Percentiles rank a stretch among this genome's conserved stretches.
These are phyloP conservation scores for Talaromyces sp. DNA, from an alignment of 2,329 filamentous ascomycete species.

Conservation along the genomic window DNA sequence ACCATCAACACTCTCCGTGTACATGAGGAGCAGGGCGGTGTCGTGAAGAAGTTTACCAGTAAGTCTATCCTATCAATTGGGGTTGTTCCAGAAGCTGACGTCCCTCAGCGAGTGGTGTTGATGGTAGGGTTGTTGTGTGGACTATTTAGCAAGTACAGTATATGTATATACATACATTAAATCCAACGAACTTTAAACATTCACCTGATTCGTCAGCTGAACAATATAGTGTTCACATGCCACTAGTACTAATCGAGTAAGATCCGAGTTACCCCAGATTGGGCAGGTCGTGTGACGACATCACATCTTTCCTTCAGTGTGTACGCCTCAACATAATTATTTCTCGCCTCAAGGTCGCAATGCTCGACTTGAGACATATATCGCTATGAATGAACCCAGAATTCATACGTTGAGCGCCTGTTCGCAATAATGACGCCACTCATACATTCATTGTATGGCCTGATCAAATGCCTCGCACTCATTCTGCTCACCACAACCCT, in stretches of 20 bases:
- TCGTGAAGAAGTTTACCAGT: slow-evolving; percentile 81
- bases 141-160: slow-evolving; percentile 47
- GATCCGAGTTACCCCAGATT: slow-evolving; percentile 3
- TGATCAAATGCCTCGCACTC: neutral
- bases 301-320: neutral
- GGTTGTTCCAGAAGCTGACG: slow-evolving; percentile 19
- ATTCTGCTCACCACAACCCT: neutral
- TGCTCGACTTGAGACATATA: neutral
- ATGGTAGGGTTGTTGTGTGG: slow-evolving; percentile 80
- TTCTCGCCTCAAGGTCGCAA: neutral
- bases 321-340: neutral
- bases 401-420: neutral
- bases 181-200: neutral
- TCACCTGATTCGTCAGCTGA: neutral
- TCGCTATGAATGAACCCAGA: neutral
- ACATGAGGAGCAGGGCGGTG: slow-evolving; percentile 64
- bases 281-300: slow-evolving; percentile 12
- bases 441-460: neutral
- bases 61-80: slow-evolving; percentile 41
- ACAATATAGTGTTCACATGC: neutral
- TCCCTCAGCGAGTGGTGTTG: slow-evolving; percentile 69
- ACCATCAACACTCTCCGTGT: slow-evolving; percentile 81
- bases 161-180: too few relatives aligned
- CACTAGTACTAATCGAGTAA: slow-evolving; percentile 11
- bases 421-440: neutral